A percentile compares a stretch with the other conserved stretches of the same genome.
Evolutionary conservation across 257 asterid genomes (phyloP).

Genomic region (Gynochthodes officinalis): DNA sequence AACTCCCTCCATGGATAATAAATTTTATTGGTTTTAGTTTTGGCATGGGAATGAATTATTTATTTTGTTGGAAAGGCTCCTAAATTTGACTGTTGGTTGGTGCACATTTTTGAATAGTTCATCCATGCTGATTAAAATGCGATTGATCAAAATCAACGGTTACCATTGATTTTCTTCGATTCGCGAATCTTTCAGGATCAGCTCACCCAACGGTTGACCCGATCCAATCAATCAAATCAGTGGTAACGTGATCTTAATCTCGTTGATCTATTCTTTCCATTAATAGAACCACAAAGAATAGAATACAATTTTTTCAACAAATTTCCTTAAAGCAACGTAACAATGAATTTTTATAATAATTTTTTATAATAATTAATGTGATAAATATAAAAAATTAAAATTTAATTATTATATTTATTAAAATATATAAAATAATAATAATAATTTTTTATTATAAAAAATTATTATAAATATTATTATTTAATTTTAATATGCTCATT

Average conservation of each 20-base stretch:
- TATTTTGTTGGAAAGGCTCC: not conserved
- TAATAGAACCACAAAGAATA: not conserved
- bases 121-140: not conserved
- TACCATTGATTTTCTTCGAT: not conserved
- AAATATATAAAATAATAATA: no score
- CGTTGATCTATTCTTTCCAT: not conserved
- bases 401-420: no score
- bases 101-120: not conserved
- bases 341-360: no score
- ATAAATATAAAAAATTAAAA: no score
- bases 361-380: no score
- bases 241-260: not conserved
- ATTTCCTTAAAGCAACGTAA: no score
- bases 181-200: not conserved
- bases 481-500: no score
- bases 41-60: not conserved
- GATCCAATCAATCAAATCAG: not conserved
- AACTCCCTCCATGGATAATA: not conserved
- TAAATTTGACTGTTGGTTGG: constrained; percentile 2
- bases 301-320: no score
- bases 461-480: no score
- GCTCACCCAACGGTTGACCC: not conserved
- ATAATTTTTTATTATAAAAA: no score
- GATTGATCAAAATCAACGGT: not conserved
- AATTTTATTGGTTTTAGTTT: not conserved